These are phyloP conservation scores for Fusarium hainanense DNA, from an alignment of 2,329 filamentous ascomycete genomes.

Conservation along the genomic window DNA sequence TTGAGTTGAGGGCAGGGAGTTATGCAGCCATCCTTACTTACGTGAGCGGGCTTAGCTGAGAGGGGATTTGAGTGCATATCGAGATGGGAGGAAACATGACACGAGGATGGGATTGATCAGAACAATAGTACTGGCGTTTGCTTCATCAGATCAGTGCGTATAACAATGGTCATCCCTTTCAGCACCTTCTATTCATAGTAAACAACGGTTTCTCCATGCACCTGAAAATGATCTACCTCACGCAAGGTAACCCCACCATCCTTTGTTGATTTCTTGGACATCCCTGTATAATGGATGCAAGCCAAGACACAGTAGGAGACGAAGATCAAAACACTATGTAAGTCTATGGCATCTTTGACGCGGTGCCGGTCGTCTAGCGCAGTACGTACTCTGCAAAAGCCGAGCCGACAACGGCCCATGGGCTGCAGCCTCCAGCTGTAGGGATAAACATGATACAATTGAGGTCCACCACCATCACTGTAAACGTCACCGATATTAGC, in stretches of 20 bases:
- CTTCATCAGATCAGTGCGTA: constrained; percentile 3
- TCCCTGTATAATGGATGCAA: neutral
- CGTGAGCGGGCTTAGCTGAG: constrained; percentile 4
- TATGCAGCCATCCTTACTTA: constrained; percentile 2
- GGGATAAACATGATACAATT: constrained; percentile 2
- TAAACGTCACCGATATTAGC: constrained; percentile 25
- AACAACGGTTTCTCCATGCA: constrained; percentile 13
- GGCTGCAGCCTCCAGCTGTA: neutral
- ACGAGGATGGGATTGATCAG: neutral
- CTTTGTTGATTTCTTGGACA: constrained; percentile 1
- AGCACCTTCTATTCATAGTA: constrained; percentile 25
- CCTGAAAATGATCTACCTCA: constrained; percentile 12
- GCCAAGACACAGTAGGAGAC: constrained; percentile 13
- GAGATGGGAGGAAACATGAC: neutral
- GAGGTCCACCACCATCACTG: neutral
- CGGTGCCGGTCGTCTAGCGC: neutral
- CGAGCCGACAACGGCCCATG: neutral
- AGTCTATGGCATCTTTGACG: constrained; percentile 8
- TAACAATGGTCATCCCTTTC: neutral
- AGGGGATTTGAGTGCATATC: constrained; percentile 2
- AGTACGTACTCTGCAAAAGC: neutral
- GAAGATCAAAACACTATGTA: constrained; percentile 21
- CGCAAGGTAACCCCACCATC: constrained; percentile 20
- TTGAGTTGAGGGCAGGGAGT: constrained; percentile 7
- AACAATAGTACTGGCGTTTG: neutral